phyloP scores from a whole-genome alignment of 768 basidiomycete genomes.

The Pleurotus salmoneostramineus region DNA sequence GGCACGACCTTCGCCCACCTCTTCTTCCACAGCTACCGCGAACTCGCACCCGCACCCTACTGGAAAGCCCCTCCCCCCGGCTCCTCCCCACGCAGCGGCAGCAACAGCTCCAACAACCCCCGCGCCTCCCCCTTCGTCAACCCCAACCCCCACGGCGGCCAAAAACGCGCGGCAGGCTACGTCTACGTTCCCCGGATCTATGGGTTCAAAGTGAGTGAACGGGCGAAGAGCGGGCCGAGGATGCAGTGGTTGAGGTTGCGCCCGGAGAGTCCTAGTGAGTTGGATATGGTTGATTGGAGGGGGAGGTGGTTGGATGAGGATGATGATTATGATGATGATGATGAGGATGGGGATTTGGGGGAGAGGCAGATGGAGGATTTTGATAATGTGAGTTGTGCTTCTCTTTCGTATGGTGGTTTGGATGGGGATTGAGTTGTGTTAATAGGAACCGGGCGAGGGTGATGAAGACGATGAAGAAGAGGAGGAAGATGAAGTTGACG shows the following conservation, averaged over 20 bases:
- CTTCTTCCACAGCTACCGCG: conserved; percentile 97
- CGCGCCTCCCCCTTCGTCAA: conserved; percentile 68
- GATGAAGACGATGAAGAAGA: conserved; percentile 60
- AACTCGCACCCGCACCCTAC: conserved; percentile 91
- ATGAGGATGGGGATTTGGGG: conserved; percentile 67
- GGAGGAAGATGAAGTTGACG: conserved; percentile 58
- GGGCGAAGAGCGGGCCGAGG: conserved; percentile 90
- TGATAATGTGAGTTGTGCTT: conserved; percentile 72
- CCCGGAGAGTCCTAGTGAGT: conserved; percentile 73
- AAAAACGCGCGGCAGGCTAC: conserved; percentile 82
- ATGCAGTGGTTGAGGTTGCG: conserved; percentile 96
- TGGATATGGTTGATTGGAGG: conserved; percentile 88
- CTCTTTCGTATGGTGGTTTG: too few relatives aligned
- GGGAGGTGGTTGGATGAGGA: conserved; percentile 81
- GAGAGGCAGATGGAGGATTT: conserved; percentile 83
- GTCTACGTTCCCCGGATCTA: conserved; percentile 93
- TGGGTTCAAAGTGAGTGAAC: conserved; percentile 95
- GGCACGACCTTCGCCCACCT: conserved; percentile 98
- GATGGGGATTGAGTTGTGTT: too few relatives aligned
- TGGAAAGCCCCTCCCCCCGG: conserved; percentile 59
- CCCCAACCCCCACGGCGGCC: conserved; percentile 85
- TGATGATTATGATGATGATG: conserved; percentile 58
- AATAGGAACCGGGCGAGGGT: conserved; percentile 48
- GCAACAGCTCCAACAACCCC: conserved; percentile 34
- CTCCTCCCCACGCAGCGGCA: conserved; percentile 48